A percentile compares a stretch with the other conserved stretches of the same genome.
phyloP scores from a whole-genome alignment of 1,139 yeast species.

The Zygoascus sp. region DNA sequence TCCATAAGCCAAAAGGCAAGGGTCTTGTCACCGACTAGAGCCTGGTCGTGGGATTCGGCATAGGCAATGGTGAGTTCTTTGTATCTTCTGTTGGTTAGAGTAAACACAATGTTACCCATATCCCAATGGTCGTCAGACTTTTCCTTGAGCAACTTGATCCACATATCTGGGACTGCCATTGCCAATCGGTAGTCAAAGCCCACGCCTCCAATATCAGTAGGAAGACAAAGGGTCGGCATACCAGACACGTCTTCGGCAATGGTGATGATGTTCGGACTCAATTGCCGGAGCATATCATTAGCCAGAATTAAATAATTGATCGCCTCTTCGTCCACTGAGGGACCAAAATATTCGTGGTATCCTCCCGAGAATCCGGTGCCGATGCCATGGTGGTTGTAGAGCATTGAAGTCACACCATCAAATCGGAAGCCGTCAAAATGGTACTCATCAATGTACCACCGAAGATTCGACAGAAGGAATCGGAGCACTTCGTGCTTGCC shows the following conservation, averaged over 20 bases:
- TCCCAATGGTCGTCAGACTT: constrained; percentile 88
- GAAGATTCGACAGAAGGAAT: constrained; percentile 80
- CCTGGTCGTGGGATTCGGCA: constrained; percentile 96
- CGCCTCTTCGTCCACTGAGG: constrained; percentile 81
- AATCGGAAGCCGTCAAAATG: constrained; percentile 93
- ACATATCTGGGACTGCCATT: constrained; percentile 98
- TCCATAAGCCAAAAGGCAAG: constrained; percentile 98
- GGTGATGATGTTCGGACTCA: constrained; percentile 57
- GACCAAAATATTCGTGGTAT: constrained; percentile 84
- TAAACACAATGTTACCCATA: constrained; percentile 69
- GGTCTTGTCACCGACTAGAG: constrained; percentile 94
- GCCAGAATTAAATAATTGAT: constrained; percentile 84
- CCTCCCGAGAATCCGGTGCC: constrained; percentile 88
- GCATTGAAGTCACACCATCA: constrained; percentile 94
- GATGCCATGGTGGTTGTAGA: constrained; percentile 87
- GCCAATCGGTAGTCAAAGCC: constrained; percentile 92
- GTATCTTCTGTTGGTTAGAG: constrained; percentile 83
- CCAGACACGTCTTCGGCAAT: constrained; percentile 98
- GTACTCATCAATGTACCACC: constrained; percentile 77
- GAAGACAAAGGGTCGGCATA: constrained; percentile 88
- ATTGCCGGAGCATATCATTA: constrained; percentile 61
- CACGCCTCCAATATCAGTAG: constrained; percentile 72
- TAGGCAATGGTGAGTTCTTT: constrained; percentile 88
- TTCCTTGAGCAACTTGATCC: constrained; percentile 92
- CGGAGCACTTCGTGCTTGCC: constrained; percentile 86